phyloP scores from a whole-genome alignment of 768 basidiomycete species.

The Termitomyces sp. region DNA sequence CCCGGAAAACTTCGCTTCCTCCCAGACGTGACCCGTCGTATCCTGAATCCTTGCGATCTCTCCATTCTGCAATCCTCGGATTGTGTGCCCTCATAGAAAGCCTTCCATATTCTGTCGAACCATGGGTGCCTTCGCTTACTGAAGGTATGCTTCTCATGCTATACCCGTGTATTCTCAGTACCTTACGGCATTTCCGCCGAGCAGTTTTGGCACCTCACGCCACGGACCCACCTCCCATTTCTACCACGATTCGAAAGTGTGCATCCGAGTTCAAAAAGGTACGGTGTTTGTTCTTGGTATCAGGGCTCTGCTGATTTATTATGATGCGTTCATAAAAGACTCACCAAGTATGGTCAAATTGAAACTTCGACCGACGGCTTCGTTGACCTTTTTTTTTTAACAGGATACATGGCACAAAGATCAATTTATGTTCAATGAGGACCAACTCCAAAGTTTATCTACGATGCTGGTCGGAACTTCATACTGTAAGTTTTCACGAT shows the following conservation, averaged over 20 bases:
- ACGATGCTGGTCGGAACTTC: constrained; percentile 89
- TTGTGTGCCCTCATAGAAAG: constrained; percentile 88
- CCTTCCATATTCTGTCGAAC: constrained; percentile 90
- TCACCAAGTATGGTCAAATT: constrained; percentile 43
- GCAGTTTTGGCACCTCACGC: constrained; percentile 72
- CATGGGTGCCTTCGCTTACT: constrained; percentile 82
- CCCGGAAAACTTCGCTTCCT: constrained; percentile 59
- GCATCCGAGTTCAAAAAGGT: constrained; percentile 86
- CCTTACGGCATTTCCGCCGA: constrained; percentile 10
- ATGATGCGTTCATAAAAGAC: constrained; percentile 36
- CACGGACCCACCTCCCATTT: constrained; percentile 85
- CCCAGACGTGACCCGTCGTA: constrained; percentile 65
- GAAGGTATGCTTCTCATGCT: constrained; percentile 44
- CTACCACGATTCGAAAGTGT: constrained; percentile 81
- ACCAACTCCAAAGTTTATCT: constrained; percentile 81
- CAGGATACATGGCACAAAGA: constrained; percentile 93
- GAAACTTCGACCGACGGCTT: constrained; percentile 5
- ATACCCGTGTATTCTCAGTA: background rate
- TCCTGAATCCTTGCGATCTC: constrained; percentile 60
- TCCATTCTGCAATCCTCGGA: constrained; percentile 89
- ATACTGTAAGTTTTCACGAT: constrained; percentile 52
- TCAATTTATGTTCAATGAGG: constrained; percentile 81
- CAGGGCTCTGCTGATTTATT: constrained; percentile 7
- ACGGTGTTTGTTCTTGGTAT: constrained; percentile 15
- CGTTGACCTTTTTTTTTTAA: constrained; percentile 10